phyloP scores from a whole-genome alignment of 2,329 filamentous ascomycete species.

The Aureobasidium subglaciale region DNA sequence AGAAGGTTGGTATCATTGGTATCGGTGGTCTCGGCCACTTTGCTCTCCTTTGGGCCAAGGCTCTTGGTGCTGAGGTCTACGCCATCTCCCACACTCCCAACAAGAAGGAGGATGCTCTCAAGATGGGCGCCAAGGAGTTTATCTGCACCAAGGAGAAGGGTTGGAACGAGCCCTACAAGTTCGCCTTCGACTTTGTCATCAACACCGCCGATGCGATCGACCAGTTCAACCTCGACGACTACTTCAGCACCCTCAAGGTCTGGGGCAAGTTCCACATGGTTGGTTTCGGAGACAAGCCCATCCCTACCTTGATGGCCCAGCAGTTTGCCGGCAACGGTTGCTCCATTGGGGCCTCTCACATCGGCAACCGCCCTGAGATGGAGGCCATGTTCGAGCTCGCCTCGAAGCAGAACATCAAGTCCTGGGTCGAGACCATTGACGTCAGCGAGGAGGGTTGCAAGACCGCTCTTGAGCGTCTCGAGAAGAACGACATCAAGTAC shows the following conservation, averaged over 20 bases:
- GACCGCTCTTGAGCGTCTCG: conserved; percentile 62
- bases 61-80: conserved; percentile 55
- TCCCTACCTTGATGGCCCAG: conserved; percentile 65
- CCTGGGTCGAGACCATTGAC: conserved; percentile 58
- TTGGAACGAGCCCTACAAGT: conserved; percentile 49
- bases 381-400: conserved; percentile 45
- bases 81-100: conserved; percentile 53
- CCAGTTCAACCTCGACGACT: conserved; percentile 62
- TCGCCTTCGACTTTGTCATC: conserved; percentile 68
- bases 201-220: conserved; percentile 64
- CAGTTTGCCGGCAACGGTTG: conserved; percentile 66
- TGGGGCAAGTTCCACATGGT: conserved; percentile 75
- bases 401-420: conserved; percentile 45
- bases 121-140: conserved; percentile 55
- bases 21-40: conserved; percentile 46
- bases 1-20: conserved; percentile 70
- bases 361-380: conserved; percentile 44
- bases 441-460: conserved; percentile 64
- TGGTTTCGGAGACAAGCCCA: conserved; percentile 69
- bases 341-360: conserved; percentile 45
- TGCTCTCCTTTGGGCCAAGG: conserved; percentile 41
- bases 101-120: conserved; percentile 54
- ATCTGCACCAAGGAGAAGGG: conserved; percentile 51
- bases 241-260: conserved; percentile 73
- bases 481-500: conserved; percentile 65